Evolutionary conservation across 2,329 filamentous ascomycete species (phyloP).

Genomic region (Alternaria triticimaculans): DNA sequence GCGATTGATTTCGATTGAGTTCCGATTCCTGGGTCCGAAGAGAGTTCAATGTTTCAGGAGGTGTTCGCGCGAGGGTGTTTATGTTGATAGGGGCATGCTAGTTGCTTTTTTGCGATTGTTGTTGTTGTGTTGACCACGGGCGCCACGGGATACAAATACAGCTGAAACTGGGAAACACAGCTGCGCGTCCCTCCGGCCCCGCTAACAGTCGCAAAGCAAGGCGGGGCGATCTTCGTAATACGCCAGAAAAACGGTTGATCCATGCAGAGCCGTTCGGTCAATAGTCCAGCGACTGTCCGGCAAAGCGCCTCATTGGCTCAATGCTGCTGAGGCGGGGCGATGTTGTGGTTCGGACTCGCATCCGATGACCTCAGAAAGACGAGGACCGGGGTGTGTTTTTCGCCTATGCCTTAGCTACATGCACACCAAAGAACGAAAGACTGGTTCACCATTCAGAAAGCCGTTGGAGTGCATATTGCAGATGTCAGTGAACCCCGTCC

Average conservation of each 20-base stretch:
- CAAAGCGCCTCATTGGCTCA: neutral
- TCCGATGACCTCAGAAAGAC: constrained; percentile 5
- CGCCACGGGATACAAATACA: constrained; percentile 12
- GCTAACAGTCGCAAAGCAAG: constrained; percentile 11
- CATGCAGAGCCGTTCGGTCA: constrained; percentile 12
- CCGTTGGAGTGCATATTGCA: neutral
- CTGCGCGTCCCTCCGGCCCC: constrained; percentile 6
- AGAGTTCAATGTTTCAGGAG: neutral
- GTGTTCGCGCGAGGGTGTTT: neutral
- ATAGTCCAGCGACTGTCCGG: constrained; percentile 1
- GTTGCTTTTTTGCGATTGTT: constrained; percentile 12
- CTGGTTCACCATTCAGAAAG: neutral
- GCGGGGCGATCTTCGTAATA: constrained; percentile 11
- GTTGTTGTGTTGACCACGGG: constrained; percentile 5
- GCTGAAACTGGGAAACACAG: constrained; percentile 8
- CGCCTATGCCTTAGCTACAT: neutral
- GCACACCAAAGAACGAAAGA: neutral
- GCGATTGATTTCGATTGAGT: neutral
- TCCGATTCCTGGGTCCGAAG: neutral
- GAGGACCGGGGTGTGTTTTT: neutral
- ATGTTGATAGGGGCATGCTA: constrained; percentile 9
- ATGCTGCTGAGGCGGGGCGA: neutral
- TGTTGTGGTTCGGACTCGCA: neutral
- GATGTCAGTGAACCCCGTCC: neutral
- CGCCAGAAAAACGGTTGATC: constrained; percentile 14